Evolutionary conservation across 1,284 basidiomycete species (phyloP).

Genomic region (Sporisorium exsertum): DNA sequence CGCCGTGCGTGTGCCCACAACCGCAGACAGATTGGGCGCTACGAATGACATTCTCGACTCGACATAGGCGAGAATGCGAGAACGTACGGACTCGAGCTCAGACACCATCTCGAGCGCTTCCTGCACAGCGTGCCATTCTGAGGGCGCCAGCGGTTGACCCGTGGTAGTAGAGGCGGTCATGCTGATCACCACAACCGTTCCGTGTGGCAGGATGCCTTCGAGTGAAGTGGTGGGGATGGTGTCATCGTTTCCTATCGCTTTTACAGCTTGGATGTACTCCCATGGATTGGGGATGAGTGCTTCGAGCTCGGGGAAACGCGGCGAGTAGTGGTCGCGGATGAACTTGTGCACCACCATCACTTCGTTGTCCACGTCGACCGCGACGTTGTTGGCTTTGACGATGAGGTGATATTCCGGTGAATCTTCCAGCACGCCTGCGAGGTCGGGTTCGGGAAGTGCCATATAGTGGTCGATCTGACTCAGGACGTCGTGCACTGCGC

Average conservation of each 20-base stretch:
- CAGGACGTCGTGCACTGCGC: constrained; percentile 83
- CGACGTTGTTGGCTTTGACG: constrained; percentile 96
- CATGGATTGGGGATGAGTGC: constrained; percentile 90
- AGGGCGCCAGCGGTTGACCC: constrained; percentile 79
- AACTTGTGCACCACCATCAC: constrained; percentile 98
- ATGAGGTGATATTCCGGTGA: constrained; percentile 97
- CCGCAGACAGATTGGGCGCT: constrained; percentile 95
- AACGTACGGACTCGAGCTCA: constrained; percentile 85
- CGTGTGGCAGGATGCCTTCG: constrained; percentile 84
- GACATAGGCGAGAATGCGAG: constrained; percentile 95
- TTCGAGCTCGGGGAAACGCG: constrained; percentile 96
- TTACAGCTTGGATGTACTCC: constrained; percentile 92
- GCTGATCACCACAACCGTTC: constrained; percentile 93
- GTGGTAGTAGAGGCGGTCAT: constrained; percentile 88
- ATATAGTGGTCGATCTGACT: constrained; percentile 84
- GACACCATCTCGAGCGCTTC: constrained; percentile 88
- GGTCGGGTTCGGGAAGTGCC: constrained; percentile 79
- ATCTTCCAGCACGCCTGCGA: constrained; percentile 82
- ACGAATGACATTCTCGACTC: constrained; percentile 98
- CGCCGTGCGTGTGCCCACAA: constrained; percentile 96
- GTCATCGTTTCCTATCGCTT: constrained; percentile 82
- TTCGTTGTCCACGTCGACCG: constrained; percentile 98
- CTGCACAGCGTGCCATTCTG: constrained; percentile 83
- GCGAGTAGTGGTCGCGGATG: constrained; percentile 96
- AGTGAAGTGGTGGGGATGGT: constrained; percentile 84